These are phyloP conservation scores for Maudiozyma saulgeensis DNA, from an alignment of 805 yeast genomes.

Conservation along the genomic window DNA sequence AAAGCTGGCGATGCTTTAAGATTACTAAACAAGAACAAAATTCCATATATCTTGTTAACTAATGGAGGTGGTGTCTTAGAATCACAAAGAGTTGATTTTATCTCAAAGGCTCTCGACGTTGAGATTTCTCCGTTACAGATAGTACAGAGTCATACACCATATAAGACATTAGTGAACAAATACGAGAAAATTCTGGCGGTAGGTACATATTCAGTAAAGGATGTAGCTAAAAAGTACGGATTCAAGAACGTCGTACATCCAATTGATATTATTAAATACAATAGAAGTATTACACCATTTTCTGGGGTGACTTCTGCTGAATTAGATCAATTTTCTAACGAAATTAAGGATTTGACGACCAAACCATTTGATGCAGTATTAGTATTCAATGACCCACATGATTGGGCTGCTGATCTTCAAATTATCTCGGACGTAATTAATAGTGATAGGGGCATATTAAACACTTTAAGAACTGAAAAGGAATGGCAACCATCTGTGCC, in stretches of 20 bases:
- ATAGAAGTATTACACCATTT: constrained; percentile 57
- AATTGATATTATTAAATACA: constrained; percentile 54
- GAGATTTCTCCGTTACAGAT: constrained; percentile 51
- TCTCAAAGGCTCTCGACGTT: constrained; percentile 37
- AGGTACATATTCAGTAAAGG: constrained; percentile 64
- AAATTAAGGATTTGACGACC: constrained; percentile 16
- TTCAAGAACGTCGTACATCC: constrained; percentile 67
- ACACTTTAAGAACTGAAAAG: constrained; percentile 41
- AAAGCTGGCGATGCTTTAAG: constrained; percentile 54
- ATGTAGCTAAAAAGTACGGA: constrained; percentile 70
- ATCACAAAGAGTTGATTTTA: constrained; percentile 42
- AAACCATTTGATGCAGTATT: constrained; percentile 62
- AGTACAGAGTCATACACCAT: constrained; percentile 84
- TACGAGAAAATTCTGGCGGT: constrained; percentile 63
- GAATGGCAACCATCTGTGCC: constrained; percentile 50
- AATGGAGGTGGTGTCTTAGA: constrained; percentile 86
- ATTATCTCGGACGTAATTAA: constrained; percentile 61
- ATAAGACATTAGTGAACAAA: constrained; percentile 45
- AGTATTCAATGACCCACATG: constrained; percentile 84
- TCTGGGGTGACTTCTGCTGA: constrained; percentile 59
- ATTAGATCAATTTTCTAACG: constrained; percentile 33
- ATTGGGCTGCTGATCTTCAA: constrained; percentile 78
- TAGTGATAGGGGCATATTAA: constrained; percentile 52
- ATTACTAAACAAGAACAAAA: constrained; percentile 39
- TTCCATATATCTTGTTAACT: constrained; percentile 79